Base-by-base conservation (phyloP, 306 rosid genomes). In the Pyrus bretschneideri region DNA sequence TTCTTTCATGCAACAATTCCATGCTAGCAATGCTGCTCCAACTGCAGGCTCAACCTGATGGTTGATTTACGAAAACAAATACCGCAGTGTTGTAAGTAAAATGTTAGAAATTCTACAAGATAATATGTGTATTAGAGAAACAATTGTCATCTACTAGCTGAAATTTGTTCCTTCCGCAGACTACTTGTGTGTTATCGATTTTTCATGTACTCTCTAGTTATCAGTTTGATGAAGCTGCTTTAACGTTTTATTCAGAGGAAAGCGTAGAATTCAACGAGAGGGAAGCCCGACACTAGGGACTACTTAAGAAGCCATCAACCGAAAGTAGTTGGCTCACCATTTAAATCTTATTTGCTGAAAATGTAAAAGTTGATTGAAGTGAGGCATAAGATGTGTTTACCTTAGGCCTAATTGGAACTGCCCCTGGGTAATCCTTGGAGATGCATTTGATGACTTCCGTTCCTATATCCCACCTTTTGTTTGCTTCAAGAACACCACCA, bases 401-500 rank as follows among this genome's bases (percentile, higher is more conserved):
- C 97, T 88, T 85, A 2, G 98, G 97, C 84, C 93, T 86, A 80
- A 94, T 83, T 4, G 96, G 84, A 78, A 82, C 72, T 58, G 84
- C 87, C 52, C 93, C 87, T 1, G 98, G 90, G 68, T 88, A 90
- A 65, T 81, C 69, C 72, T 87, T 87, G 70, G 92, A 85, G 73
- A 90, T 79, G 81, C 83, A 86, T 63, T 84, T 87, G 25, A 85
- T 72, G 67, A 94, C 98, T 85, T 94, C 93, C 78, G 86, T 86
- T 72, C 97, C 96, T 40, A 94, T 89, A 85, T 93, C 96, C 98
- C 98, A 93, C 46, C 86, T 79, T 86, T 80, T 91, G 60, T 91
- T 86, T 75, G 94, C 98, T 85, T 90, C 96, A n/a, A 94, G 96
- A 75, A 94, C 98, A 58, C 98, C 98, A 27, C 98, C 98, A 85